These are phyloP conservation scores for Clitopilus hobsonii DNA, from an alignment of 768 basidiomycete species.

Conservation along the genomic window DNA sequence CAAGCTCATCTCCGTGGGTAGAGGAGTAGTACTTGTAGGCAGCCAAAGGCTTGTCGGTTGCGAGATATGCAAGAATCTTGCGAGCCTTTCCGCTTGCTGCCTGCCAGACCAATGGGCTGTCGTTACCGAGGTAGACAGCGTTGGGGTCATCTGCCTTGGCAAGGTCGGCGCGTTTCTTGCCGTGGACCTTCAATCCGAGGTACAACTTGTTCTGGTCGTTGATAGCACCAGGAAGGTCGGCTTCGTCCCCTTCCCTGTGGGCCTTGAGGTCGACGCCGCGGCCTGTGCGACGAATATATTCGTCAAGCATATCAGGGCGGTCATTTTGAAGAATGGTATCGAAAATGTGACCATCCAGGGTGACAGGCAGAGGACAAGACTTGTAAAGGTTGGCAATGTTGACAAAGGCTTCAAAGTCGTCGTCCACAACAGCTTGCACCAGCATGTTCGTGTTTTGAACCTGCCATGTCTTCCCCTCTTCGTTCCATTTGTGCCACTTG, in stretches of 20 bases:
- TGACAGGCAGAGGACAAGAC: constrained; percentile 23
- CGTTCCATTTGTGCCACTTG: background rate
- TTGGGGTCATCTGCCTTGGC: constrained; percentile 47
- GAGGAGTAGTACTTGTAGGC: constrained; percentile 49
- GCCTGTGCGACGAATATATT: constrained; percentile 52
- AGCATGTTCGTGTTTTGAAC: constrained; percentile 18
- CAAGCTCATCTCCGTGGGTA: constrained; percentile 34
- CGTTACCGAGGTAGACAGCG: constrained; percentile 14
- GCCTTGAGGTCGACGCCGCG: constrained; percentile 27
- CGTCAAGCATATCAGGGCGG: constrained; percentile 47
- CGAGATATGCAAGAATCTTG: constrained; percentile 43
- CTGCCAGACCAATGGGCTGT: constrained; percentile 36
- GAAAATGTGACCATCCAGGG: constrained; percentile 17
- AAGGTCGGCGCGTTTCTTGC: constrained; percentile 57
- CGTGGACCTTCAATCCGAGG: constrained; percentile 57
- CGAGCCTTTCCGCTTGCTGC: constrained; percentile 29
- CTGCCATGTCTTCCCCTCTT: background rate
- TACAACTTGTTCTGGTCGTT: constrained; percentile 43
- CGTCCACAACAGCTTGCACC: constrained; percentile 30
- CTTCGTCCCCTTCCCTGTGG: constrained; percentile 18
- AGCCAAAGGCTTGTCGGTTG: constrained; percentile 36
- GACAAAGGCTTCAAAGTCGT: constrained; percentile 49
- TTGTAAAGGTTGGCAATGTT: constrained; percentile 42
- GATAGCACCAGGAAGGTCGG: constrained; percentile 15
- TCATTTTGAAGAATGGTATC: constrained; percentile 32